Conservation (phyloP, 2,329 filamentous ascomycete genomes). For the Cladosporium sp. region DNA sequence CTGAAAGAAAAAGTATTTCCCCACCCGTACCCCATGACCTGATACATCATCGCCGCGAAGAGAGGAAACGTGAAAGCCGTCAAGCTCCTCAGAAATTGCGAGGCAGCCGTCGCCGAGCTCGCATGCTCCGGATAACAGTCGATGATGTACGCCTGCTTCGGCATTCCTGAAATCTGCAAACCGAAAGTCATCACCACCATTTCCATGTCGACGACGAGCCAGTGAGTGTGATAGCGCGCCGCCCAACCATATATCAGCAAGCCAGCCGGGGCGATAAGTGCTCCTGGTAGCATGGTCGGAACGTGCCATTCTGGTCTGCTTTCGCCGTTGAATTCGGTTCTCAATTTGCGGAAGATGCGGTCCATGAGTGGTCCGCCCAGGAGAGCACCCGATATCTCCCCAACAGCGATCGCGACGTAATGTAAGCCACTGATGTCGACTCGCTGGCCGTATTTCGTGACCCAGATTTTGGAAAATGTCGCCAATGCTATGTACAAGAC, state of each 20-base stretch:
- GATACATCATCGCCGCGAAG: slow-evolving; percentile 52
- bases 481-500: slow-evolving; percentile 36
- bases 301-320: slow-evolving; percentile 41
- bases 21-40: slow-evolving; percentile 45
- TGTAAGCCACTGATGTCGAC: slow-evolving; percentile 33
- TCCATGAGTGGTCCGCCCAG: slow-evolving; percentile 35
- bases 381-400: slow-evolving; percentile 53
- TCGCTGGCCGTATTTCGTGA: slow-evolving; percentile 23
- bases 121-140: slow-evolving; percentile 49
- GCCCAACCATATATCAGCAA: slow-evolving; percentile 59
- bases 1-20: slow-evolving; percentile 53
- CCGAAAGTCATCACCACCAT: slow-evolving; percentile 52
- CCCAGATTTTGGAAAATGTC: slow-evolving; percentile 32
- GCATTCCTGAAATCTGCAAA: slow-evolving; percentile 54
- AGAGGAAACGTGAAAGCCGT: slow-evolving; percentile 58
- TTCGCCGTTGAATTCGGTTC: slow-evolving; percentile 32
- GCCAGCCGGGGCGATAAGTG: slow-evolving; percentile 51
- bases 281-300: slow-evolving; percentile 53
- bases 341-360: slow-evolving; percentile 33
- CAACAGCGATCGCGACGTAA: slow-evolving; percentile 52
- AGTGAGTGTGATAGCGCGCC: slow-evolving; percentile 49
- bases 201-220: slow-evolving; percentile 59
- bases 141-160: slow-evolving; percentile 59
- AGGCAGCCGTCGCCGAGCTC: slow-evolving; percentile 50
- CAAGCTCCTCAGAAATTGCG: slow-evolving; percentile 52